A percentile compares a stretch with the other conserved stretches of the same genome.
These are phyloP conservation scores for Fusarium sp. DNA, from an alignment of 2,329 filamentous ascomycete genomes.

Conservation along the genomic window DNA sequence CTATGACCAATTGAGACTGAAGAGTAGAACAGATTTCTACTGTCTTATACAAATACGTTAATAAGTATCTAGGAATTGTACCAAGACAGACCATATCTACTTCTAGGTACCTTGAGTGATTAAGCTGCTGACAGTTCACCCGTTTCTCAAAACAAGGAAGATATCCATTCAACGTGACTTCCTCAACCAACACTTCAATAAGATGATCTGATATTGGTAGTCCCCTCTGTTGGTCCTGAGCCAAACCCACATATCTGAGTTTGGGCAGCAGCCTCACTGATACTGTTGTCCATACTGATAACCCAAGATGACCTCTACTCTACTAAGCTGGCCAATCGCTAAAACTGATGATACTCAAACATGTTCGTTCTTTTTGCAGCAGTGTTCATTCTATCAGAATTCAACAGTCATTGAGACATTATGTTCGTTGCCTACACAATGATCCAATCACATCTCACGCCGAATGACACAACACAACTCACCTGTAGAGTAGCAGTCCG, in stretches of 20 bases:
- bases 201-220: neutral
- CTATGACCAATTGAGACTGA: neutral
- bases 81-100: neutral
- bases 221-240: neutral
- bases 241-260: neutral
- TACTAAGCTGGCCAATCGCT: neutral
- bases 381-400: neutral
- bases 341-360: neutral
- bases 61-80: neutral
- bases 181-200: neutral
- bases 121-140: rapidly evolving
- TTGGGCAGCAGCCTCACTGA: neutral
- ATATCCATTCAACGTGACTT: neutral
- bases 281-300: neutral
- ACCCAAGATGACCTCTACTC: neutral
- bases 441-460: conserved; percentile 21
- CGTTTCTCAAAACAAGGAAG: neutral
- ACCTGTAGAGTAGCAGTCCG: neutral
- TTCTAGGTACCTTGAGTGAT: too few species aligned
- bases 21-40: too few species aligned
- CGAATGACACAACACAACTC: neutral
- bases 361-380: neutral
- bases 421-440: neutral
- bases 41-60: too few species aligned
- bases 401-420: neutral